These are phyloP conservation scores for Xylaria acuta DNA, from an alignment of 495 filamentous ascomycete species.

Conservation along the genomic window DNA sequence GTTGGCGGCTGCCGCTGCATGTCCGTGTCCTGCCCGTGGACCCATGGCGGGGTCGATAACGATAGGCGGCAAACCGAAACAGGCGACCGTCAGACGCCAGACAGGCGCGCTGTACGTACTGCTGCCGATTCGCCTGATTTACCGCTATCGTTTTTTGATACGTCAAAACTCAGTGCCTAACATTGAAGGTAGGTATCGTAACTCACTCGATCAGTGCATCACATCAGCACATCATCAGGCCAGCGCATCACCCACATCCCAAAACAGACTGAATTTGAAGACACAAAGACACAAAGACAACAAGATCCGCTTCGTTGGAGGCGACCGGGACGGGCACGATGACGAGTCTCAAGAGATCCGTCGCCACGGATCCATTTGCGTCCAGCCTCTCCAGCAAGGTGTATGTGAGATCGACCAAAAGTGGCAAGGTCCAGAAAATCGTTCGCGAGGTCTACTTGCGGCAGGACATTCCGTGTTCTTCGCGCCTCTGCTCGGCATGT, in stretches of 20 bases:
- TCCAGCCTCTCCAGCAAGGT: slow-evolving; percentile 88
- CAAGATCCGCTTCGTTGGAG: neutral
- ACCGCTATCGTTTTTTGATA: slow-evolving; percentile 25
- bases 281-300: no score
- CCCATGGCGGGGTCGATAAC: slow-evolving; percentile 11
- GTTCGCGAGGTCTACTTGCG: slow-evolving; percentile 95
- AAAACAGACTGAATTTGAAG: neutral
- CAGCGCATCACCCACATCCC: slow-evolving; percentile 21
- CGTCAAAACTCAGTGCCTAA: neutral
- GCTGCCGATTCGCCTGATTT: slow-evolving; percentile 32
- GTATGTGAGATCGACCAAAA: slow-evolving; percentile 89
- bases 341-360: slow-evolving; percentile 85
- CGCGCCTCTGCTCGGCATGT: slow-evolving; percentile 80
- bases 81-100: slow-evolving; percentile 23
- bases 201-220: neutral
- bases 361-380: slow-evolving; percentile 69
- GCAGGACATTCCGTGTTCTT: slow-evolving; percentile 97
- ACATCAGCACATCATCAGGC: slow-evolving; percentile 21
- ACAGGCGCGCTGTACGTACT: slow-evolving; percentile 28
- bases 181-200: neutral
- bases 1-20: slow-evolving; percentile 10
- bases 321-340: slow-evolving; percentile 54
- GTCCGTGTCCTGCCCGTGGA: no score
- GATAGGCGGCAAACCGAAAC: slow-evolving; percentile 21
- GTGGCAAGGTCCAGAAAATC: slow-evolving; percentile 97